Conservation (phyloP, 441 rosid species). For the Syzygium malaccense region DNA sequence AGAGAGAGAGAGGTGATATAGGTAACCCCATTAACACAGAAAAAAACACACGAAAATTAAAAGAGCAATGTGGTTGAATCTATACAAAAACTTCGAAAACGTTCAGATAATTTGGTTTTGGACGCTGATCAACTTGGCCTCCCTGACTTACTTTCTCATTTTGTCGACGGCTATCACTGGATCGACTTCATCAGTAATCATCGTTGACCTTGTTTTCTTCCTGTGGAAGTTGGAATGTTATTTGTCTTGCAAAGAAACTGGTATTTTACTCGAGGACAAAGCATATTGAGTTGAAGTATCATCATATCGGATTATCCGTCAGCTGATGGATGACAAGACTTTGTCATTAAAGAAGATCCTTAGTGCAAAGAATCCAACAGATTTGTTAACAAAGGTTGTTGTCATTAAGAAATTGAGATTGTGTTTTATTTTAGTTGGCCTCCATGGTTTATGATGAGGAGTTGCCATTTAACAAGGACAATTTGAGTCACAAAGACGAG, state of each 20-base stretch:
- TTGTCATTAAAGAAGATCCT: background rate
- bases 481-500: background rate
- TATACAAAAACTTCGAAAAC: background rate
- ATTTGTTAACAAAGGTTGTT: background rate
- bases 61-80: background rate
- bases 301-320: rapidly evolving
- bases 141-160: background rate
- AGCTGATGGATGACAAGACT: background rate
- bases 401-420: background rate
- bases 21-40: background rate
- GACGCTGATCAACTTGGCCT: background rate
- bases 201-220: background rate
- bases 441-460: background rate
- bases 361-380: background rate
- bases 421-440: background rate
- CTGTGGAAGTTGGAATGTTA: rapidly evolving
- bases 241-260: background rate
- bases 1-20: background rate
- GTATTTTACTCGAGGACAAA: background rate
- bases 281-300: background rate
- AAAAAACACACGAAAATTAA: background rate
- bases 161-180: background rate
- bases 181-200: background rate
- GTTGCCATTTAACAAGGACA: background rate
- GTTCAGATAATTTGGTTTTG: background rate